Percentiles rank a stretch among this genome's conserved stretches.
These are phyloP conservation scores for Myrmaecium sp. DNA, from an alignment of 2,329 filamentous ascomycete genomes.

Conservation along the genomic window DNA sequence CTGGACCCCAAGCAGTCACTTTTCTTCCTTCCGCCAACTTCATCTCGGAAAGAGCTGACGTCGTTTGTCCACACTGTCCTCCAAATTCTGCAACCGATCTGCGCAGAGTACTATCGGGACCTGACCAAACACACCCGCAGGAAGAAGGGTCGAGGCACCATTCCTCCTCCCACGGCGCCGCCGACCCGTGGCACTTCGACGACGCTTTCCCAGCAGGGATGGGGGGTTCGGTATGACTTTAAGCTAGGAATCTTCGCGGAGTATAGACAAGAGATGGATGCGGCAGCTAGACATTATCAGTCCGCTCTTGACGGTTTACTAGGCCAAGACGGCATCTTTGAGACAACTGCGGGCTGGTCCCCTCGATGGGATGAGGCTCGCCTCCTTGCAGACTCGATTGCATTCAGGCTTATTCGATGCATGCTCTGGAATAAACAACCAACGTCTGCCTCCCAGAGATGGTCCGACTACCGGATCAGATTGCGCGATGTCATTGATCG, in stretches of 20 bases:
- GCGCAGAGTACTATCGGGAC: slow-evolving; percentile 84
- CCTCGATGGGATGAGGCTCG: slow-evolving; percentile 86
- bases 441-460: slow-evolving; percentile 63
- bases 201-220: slow-evolving; percentile 67
- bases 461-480: slow-evolving; percentile 59
- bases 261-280: slow-evolving; percentile 84
- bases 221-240: slow-evolving; percentile 90
- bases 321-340: slow-evolving; percentile 61
- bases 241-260: slow-evolving; percentile 84
- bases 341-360: slow-evolving; percentile 79
- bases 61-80: slow-evolving; percentile 60
- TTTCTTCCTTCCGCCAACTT: slow-evolving; percentile 65
- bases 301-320: slow-evolving; percentile 73
- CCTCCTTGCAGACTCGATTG: slow-evolving; percentile 64
- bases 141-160: slow-evolving; percentile 64
- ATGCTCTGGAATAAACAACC: slow-evolving; percentile 64
- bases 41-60: slow-evolving; percentile 52
- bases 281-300: slow-evolving; percentile 69
- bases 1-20: slow-evolving; percentile 65
- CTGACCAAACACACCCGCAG: slow-evolving; percentile 81
- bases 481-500: slow-evolving; percentile 65
- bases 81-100: slow-evolving; percentile 51
- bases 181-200: slow-evolving; percentile 74
- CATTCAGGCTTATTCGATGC: slow-evolving; percentile 67
- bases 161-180: slow-evolving; percentile 66